Conservation (phyloP, 176 grass and related monocot genomes). For the Bothriochloa decipiens region DNA sequence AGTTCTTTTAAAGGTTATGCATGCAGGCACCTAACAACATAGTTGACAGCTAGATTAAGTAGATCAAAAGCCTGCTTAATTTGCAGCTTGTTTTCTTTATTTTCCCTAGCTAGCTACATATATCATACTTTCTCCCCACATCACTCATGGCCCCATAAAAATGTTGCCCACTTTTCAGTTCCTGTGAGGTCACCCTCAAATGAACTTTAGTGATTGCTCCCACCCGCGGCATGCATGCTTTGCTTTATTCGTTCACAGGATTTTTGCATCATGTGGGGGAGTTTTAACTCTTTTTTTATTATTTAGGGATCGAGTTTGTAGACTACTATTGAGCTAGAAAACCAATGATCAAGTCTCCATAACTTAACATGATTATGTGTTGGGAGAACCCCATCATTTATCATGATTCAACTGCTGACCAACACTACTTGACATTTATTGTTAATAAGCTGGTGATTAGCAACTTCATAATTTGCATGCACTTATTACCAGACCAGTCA, state of each 20-base stretch:
- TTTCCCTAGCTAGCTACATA: constrained; percentile 26
- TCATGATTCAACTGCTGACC: constrained; percentile 59
- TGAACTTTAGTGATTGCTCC: constrained; percentile 62
- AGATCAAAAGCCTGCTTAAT: constrained; percentile 16
- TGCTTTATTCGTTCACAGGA: constrained; percentile 33
- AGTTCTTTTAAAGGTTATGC: neutral
- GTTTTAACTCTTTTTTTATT: neutral
- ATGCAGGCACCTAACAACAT: neutral
- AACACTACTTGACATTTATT: constrained; percentile 24
- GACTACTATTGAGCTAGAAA: constrained; percentile 12
- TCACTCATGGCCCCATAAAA: constrained; percentile 55
- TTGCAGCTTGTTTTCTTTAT: constrained; percentile 32
- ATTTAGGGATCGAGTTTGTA: no score
- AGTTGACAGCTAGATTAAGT: neutral
- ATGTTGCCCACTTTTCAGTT: constrained; percentile 57
- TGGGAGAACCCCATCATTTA: constrained; percentile 51
- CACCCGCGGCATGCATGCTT: constrained; percentile 44
- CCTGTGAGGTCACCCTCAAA: constrained; percentile 61
- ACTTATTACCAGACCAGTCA: constrained; percentile 27
- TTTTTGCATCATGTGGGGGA: constrained; percentile 42
- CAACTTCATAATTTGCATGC: constrained; percentile 34
- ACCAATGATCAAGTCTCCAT: constrained; percentile 48
- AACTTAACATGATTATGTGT: constrained; percentile 53
- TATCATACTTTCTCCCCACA: constrained; percentile 21
- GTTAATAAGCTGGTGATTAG: constrained; percentile 28